phyloP scores from a whole-genome alignment of 1,284 basidiomycete genomes.

The Melampsora occidentalis region DNA sequence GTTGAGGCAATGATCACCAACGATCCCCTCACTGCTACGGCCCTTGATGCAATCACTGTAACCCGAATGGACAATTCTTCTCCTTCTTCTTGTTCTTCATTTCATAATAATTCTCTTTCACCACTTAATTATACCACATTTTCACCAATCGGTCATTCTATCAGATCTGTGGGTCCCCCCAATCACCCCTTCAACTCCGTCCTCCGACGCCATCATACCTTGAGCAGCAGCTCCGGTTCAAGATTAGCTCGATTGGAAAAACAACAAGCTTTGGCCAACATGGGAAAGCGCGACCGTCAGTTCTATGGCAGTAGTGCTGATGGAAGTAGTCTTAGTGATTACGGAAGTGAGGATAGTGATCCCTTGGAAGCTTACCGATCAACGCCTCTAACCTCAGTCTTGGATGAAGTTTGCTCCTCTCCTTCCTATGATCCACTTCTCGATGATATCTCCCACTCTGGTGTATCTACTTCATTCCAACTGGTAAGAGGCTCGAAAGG shows the following conservation, averaged over 20 bases:
- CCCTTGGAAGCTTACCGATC: constrained; percentile 18
- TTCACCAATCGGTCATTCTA: no score
- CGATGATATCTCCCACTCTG: neutral
- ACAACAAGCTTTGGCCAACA: constrained; percentile 19
- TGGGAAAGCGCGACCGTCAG: constrained; percentile 24
- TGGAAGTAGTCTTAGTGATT: constrained; percentile 18
- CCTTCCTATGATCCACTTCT: neutral
- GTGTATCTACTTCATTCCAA: neutral
- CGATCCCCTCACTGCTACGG: no score
- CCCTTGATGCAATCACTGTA: no score
- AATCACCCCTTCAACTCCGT: constrained; percentile 12
- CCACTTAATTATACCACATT: no score
- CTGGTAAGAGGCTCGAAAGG: neutral
- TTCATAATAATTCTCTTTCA: no score
- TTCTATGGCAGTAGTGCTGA: constrained; percentile 13
- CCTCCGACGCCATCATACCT: constrained; percentile 22
- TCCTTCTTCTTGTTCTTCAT: no score
- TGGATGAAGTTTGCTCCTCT: neutral
- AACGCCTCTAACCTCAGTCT: constrained; percentile 3
- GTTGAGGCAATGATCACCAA: no score
- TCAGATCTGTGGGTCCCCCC: no score
- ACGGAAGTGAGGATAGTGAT: constrained; percentile 5
- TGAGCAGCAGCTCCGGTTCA: constrained; percentile 8
- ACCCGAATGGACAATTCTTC: no score
- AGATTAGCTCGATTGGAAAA: constrained; percentile 25